Base-by-base conservation (phyloP, 106 monocot species). In the Triglochin maritima region DNA sequence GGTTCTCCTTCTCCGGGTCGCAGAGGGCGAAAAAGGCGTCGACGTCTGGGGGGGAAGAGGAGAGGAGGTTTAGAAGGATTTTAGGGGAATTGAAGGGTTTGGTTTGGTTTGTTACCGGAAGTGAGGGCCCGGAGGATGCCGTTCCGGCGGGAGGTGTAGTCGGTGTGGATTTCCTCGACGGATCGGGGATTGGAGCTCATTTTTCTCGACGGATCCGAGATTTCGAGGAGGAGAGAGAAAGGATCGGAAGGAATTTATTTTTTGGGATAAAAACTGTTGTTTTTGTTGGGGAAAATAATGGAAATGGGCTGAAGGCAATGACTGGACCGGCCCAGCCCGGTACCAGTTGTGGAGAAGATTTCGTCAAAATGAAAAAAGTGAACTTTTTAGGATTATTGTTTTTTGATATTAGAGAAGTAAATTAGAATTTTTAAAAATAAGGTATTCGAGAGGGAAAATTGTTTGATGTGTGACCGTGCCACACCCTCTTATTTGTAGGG, bases 1-100 rank as follows among this genome's bases (percentile, higher is more conserved):
- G 68, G 47, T 90, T 95, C 58, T 90, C 95, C 85, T 87, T 95
- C 11, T 95, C 95, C 59, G 94, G 94, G 81, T 89, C 89, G 65
- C 94, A 94, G 63, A 70, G 69, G 17, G 69, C 51, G 81, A 84
- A 94, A 74, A 94, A 94, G 50, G 87, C 82, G 29, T 90, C 89
- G 29, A 94, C 94, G 64, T 94, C 94, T 87, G 85, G 44, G 46
- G 62, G 56, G 2, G 6, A 29, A 41, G 44, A 48, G 6, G 44
- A 11, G 13, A 45, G 8, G 50, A 56, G 16, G 29, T 9, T 14
- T 43, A 47, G 15, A 9, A 14, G 0, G 12, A 46, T n/a, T 29
- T 54, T 46, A 89, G 86, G 89, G 46, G 57, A 7, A 44, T 87
- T 87, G 59, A 96, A 85, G 9, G 95, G 49, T 10, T 6, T 10